Evolutionary conservation across 495 filamentous ascomycete genomes (phyloP), one percentile per base, ranked within the genome.

Genomic region (Amniculicola lignicola): DNA sequence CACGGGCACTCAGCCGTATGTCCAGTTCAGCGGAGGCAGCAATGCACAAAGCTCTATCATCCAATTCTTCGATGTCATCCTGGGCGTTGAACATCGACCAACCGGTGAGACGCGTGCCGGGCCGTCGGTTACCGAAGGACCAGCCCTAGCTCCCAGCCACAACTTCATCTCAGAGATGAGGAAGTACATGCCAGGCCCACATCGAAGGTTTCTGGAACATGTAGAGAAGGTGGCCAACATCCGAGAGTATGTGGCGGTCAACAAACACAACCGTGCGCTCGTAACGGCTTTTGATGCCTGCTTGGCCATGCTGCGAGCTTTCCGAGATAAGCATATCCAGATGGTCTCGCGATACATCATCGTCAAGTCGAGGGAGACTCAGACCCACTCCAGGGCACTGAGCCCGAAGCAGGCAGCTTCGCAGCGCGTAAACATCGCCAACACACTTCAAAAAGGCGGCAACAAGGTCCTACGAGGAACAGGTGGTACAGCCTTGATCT

Each of bases 91-190:
- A 61, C 93, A 98, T 67, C 81, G 88, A 3, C 91, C 94, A 1
- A 98, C 93, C 0, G 93, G 93, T 12, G 82, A 87, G 33, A 73
- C 72, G 37, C 70, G 47, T 27, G 22, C 72, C 43, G 61, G 65
- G n/a, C 28, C 65, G n/a, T 69, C 74, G 0, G 76, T 77, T 24
- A 69, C 48, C 14, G 51, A 62, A 45, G 50, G 69, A 28, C 74
- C 77, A 31, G 74, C 79, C 12, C 77, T 78, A 35, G 16, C 64
- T 6, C 78, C 85, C 12, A 80, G 82, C 21, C 82, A 96, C 72
- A 90, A 89, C 60, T 98, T 98, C 77, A 89, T 97, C 67, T 82
- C 86, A 62, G 93, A 96, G 51, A 98, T 98, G 93, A 88, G 90
- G 43, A 79, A 75, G 2, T 98, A 98, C 74, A 98, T 98, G 93